Conservation (phyloP, 202 grass and related monocot species). For the Schoenoplectus triqueter region DNA sequence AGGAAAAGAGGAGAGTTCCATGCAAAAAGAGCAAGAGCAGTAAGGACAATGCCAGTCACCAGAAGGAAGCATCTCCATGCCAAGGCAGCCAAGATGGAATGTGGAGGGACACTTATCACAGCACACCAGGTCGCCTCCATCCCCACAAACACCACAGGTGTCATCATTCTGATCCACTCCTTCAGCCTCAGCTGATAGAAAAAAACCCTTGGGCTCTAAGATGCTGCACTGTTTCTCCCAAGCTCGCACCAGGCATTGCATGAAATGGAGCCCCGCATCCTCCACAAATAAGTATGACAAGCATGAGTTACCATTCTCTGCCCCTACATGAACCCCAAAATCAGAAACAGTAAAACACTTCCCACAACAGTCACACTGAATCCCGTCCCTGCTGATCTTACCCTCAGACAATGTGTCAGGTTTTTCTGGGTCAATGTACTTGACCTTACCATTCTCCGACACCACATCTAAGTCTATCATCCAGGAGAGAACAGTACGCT, state of each 20-base stretch:
- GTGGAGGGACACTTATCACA: constrained; percentile 95
- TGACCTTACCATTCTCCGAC: constrained; percentile 61
- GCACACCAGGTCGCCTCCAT: constrained; percentile 94
- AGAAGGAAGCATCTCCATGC: constrained; percentile 82
- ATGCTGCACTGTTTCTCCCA: constrained; percentile 79
- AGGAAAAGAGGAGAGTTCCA: constrained; percentile 52
- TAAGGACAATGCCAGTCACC: constrained; percentile 88
- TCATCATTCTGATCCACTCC: constrained; percentile 92
- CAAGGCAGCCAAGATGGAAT: constrained; percentile 90
- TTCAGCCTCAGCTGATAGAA: constrained; percentile 55
- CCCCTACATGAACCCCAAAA: constrained; percentile 73
- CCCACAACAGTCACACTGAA: constrained; percentile 77
- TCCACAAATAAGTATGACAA: constrained; percentile 69
- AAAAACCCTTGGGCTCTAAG: constrained; percentile 72
- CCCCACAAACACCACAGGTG: constrained; percentile 95
- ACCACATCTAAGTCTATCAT: constrained; percentile 85
- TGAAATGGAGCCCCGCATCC: constrained; percentile 54
- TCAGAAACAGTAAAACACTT: constrained; percentile 61
- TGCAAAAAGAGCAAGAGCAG: constrained; percentile 91
- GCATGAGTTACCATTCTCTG: constrained; percentile 44
- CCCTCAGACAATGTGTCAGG: constrained; percentile 68
- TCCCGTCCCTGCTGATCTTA: constrained; percentile 69
- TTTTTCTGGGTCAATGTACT: constrained; percentile 67
- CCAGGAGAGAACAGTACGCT: constrained; percentile 86
- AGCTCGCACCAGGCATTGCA: constrained; percentile 64